Base-by-base conservation (phyloP, 306 rosid genomes). In the Sesbania bispinosa region DNA sequence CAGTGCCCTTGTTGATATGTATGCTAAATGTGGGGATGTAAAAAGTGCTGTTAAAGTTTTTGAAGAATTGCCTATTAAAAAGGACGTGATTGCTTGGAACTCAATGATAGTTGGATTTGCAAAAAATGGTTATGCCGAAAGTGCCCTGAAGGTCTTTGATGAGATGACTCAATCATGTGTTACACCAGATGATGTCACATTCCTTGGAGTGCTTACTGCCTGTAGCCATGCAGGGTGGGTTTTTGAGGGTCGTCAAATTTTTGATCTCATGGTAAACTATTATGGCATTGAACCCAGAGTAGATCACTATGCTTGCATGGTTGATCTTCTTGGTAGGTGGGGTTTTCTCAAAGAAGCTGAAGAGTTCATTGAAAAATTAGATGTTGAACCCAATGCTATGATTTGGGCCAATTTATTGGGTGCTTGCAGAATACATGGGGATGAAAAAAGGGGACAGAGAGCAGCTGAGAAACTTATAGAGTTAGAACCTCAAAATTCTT, bases 91-190 rank as follows among this genome's bases (percentile, higher is more conserved):
- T 73, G 85, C 93, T 65, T 92, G 96, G 97, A 92, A 92, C 77
- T 87, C 97, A 39, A 87, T 92, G 90, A 87, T 92, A 16, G 91
- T 84, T 75, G 97, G 96, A 48, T 81, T 85, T 62, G 97, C 97
- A 2, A 92, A 89, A 76, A 89, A 89, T 62, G 97, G 96, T 39
- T 84, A 75, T 73, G 93, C 88, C 15, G 90, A 86, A 69, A 59
- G 60, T 11, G 90, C 93, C 3, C 73, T 87, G 13, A 50, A 82
- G 46, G 67, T 82, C 79, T 92, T 92, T 55, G 72, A 81, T 53
- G 83, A 82, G 84, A 85, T 89, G 96, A 65, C 73, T 75, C 46
- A 62, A 45, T 66, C 79, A 67, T 19, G 27, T 10, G 69, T 92
- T 54, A 29, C 33, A 67, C 96, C 96, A 7, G 97, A 92, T 15